Evolutionary conservation across 2,329 filamentous ascomycete species (phyloP), one percentile per base, ranked within the genome.

Genomic region (Ceratocystis lukuohia): DNA sequence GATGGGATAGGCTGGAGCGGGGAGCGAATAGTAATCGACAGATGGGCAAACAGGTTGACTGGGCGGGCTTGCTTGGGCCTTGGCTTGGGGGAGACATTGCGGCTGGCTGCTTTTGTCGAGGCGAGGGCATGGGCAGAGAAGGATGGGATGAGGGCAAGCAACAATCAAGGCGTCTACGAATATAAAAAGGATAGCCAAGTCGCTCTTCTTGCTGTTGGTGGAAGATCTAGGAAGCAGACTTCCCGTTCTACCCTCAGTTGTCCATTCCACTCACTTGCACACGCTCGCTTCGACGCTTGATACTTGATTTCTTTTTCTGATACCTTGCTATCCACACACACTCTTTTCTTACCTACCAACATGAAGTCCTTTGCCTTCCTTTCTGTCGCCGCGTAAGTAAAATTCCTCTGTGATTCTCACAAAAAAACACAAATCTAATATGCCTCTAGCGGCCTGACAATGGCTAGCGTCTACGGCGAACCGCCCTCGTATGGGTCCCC

Each of bases 281-380:
- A 64, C 62, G 30, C 17, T 64, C 46, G 30, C 30, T 64, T 66
- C 57, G 22, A 28, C 30, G 33, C 30, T 62, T 66, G 33, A 10
- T n/a, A 10, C 10, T 15, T 7, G 12, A 45, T 46, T 46, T 46
- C 28, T 6, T n/a, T 62, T 44, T 22, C 57, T 65, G 48, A 65
- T 46, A 59, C 22, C 15, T 65, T 56, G 30, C 46, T 65, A 46
- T 46, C 30, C 4, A 25, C 33, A 56, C 65, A 61, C 50, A 56
- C 46, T 62, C 53, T 61, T 44, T 41, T 66, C 57, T 62, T 44
- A 56, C 61, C 30, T 30, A 53, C 45, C 56, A 64, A 17, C 5
- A 67, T 67, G 66, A 67, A 67, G 66, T 56, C 66, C 62, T 62
- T 46, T 37, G 62, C 63, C 28, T 20, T 65, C 33, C 33, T 67